phyloP scores from a whole-genome alignment of 148 eudicot species.

The Hydrangea macrophylla region DNA sequence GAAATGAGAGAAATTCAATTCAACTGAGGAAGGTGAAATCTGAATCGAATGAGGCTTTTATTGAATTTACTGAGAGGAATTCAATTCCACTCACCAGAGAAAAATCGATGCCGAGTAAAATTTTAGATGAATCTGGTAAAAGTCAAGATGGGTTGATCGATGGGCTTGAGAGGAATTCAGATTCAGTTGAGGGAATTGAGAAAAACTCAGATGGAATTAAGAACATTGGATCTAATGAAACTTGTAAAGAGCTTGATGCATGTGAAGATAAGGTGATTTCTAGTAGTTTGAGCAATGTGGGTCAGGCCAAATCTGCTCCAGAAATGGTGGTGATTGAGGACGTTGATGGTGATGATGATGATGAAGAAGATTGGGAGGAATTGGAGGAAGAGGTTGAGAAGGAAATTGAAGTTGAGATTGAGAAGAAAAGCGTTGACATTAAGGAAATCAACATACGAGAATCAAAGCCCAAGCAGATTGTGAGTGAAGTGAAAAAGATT shows the following conservation, averaged over 20 bases:
- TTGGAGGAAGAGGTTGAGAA: conserved; percentile 24
- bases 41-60: conserved; percentile 7
- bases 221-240: conserved; percentile 23
- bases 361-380: conserved; percentile 24
- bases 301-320: conserved; percentile 24
- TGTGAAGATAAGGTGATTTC: conserved; percentile 32
- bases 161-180: conserved; percentile 11
- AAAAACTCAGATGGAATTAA: conserved; percentile 19
- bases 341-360: conserved; percentile 12
- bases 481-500: conserved; percentile 33
- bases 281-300: conserved; percentile 13
- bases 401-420: conserved; percentile 19
- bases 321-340: conserved; percentile 6
- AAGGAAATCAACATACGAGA: conserved; percentile 30
- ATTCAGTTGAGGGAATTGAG: conserved; percentile 22
- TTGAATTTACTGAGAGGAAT: conserved; percentile 15
- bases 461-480: conserved; percentile 20
- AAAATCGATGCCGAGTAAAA: conserved; percentile 6
- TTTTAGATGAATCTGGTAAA: conserved; percentile 11
- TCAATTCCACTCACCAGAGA: conserved; percentile 13
- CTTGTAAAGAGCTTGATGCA: conserved; percentile 22
- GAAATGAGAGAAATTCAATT: conserved; percentile 12
- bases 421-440: conserved; percentile 27
- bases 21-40: conserved; percentile 37
- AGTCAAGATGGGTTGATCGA: conserved; percentile 2